Base-by-base conservation (phyloP, 495 filamentous ascomycete genomes). In the Astrocystis sublimbata region DNA sequence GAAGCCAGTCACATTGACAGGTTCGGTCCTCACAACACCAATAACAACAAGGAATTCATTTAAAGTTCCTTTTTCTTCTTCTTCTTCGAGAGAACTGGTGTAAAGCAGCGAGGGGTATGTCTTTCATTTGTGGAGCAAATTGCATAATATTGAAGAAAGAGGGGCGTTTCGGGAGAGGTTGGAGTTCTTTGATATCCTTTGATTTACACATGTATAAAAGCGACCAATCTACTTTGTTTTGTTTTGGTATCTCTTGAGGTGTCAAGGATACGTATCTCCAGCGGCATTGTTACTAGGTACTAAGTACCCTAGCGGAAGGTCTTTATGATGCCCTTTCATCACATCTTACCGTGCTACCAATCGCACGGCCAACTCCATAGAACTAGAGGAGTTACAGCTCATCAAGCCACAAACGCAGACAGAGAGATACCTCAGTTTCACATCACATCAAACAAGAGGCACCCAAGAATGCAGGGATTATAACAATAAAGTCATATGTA, bases 1-100 rank as follows among this genome's bases (percentile, higher is more conserved):
- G 78, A 71, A 52, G 80, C 79, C n/a, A 79, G 70, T 53, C 67
- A 70, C 36, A 49, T 72, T 10, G 60, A 70, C 28, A 65, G 69
- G 9, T 72, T 72, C 28, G 59, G 65, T n/a, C n/a, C n/a, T n/a
- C n/a, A n/a, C 0, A 68, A 69, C 41, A 64, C 51, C 46, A 66
- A n/a, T n/a, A n/a, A n/a, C n/a, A n/a, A n/a, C n/a, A n/a, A n/a
- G n/a, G n/a, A n/a, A n/a, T n/a, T n/a, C n/a, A n/a, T n/a, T n/a
- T n/a, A n/a, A n/a, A n/a, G n/a, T n/a, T n/a, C n/a, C n/a, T n/a
- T n/a, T n/a, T n/a, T n/a, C n/a, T n/a, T n/a, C n/a, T n/a, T n/a
- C n/a, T n/a, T n/a, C n/a, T n/a, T n/a, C n/a, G n/a, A n/a, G n/a
- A n/a, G n/a, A n/a, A n/a, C n/a, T 61, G 58, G 36, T 61, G 12